Evolutionary conservation across 345 rosid genomes (phyloP), one percentile per base, ranked within the genome.

Genomic region (Litchi chinensis): DNA sequence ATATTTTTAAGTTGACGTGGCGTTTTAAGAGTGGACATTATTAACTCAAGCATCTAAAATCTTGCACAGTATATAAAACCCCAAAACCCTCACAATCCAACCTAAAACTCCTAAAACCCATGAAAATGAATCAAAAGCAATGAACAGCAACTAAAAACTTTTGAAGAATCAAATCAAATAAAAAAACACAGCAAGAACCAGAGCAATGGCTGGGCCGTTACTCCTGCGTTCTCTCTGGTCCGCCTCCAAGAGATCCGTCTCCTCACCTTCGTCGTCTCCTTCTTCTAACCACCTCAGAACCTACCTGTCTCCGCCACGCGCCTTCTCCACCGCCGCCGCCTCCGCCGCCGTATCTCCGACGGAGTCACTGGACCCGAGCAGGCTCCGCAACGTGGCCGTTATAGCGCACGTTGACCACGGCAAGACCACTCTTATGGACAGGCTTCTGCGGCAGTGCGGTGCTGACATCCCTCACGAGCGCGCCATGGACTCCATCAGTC

Each of bases 341-440:
- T 69, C 89, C 65, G 73, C 86, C 5, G 62, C 88, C 28, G 71
- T 81, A 44, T 83, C 85, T 22, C 82, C 91, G 0, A 71, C 70
- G 67, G 79, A 87, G 43, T 86, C 90, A 19, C 79, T 91, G 44
- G 97, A 96, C 56, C 99, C 97, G 0, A 63, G 76, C 77, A 87
- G 97, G 48, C 89, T 96, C 26, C 85, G 99, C 41, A 96, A 96
- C 86, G 98, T 96, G 28, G 98, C 99, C 0, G 99, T 96, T 21
- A 96, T 96, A 10, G 99, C 99, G 26, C 99, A 94, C 74, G 99
- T 96, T 62, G 99, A 96, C 86, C 98, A 96, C 26, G 99, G 99
- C 16, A 94, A 96, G 89, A 96, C 99, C 2, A 96, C 99, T 8
- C 92, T 96, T 39, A 96, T 94, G 99, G 99, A 96, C 90, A 84